Conservation (phyloP, 2,329 filamentous ascomycete genomes). For the Conoideocrella luteorostrata region DNA sequence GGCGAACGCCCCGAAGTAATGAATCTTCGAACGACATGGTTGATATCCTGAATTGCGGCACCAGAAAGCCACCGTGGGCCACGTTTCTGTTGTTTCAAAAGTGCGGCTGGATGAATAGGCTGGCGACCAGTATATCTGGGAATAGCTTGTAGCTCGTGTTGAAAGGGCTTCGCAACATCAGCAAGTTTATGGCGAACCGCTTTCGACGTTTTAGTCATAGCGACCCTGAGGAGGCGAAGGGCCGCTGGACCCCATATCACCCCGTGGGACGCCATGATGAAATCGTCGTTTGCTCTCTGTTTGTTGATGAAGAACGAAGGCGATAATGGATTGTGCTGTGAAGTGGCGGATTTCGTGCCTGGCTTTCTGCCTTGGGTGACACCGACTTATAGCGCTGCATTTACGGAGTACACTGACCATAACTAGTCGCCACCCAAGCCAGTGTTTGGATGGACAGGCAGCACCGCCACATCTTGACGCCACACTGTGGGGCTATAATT, state of each 20-base stretch:
- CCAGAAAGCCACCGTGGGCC: conserved; percentile 44
- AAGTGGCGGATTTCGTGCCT: neutral
- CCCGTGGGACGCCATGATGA: conserved; percentile 49
- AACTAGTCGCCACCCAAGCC: conserved; percentile 23
- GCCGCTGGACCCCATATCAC: conserved; percentile 52
- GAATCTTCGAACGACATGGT: conserved; percentile 43
- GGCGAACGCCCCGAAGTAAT: conserved; percentile 34
- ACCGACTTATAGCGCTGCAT: conserved; percentile 17
- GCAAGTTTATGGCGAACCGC: conserved; percentile 45
- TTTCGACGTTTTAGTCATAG: conserved; percentile 44
- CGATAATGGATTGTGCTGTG: neutral
- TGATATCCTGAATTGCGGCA: conserved; percentile 33
- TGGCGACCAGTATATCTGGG: conserved; percentile 36
- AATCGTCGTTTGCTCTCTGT: neutral
- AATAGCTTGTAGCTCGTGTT: conserved; percentile 40
- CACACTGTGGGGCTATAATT: conserved; percentile 2
- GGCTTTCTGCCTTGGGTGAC: conserved; percentile 3
- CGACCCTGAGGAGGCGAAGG: conserved; percentile 47
- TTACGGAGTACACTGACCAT: too few relatives aligned
- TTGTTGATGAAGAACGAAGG: neutral
- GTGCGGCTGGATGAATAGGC: conserved; percentile 46
- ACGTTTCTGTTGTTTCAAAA: conserved; percentile 41
- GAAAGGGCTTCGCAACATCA: conserved; percentile 36
- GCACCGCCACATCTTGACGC: conserved; percentile 28
- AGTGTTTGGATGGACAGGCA: conserved; percentile 17